These are phyloP conservation scores for Trichosporon sp. DNA, from an alignment of 1,284 basidiomycete species.

Conservation along the genomic window DNA sequence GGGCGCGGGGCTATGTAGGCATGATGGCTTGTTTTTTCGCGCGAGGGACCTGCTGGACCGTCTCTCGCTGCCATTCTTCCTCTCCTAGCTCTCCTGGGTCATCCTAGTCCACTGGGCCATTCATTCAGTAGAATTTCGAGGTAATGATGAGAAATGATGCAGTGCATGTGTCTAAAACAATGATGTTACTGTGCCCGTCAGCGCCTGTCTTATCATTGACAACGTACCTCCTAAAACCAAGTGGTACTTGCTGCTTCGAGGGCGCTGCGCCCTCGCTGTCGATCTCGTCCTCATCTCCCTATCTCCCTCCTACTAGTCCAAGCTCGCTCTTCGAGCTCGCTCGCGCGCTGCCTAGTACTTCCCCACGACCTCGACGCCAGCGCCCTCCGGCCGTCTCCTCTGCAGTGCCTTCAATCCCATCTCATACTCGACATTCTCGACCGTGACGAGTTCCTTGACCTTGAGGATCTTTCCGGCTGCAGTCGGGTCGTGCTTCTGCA, in stretches of 20 bases:
- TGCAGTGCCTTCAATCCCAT: constrained; percentile 23
- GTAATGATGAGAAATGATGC: not conserved
- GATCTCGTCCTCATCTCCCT: not conserved
- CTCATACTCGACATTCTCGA: constrained; percentile 49
- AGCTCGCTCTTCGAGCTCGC: too few relatives aligned
- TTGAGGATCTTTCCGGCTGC: constrained; percentile 51
- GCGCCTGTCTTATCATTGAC: not conserved
- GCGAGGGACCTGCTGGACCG: not conserved
- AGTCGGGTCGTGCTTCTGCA: constrained; percentile 44
- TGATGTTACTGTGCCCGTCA: not conserved
- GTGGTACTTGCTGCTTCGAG: too few relatives aligned
- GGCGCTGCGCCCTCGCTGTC: not conserved
- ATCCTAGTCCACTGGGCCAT: too few relatives aligned
- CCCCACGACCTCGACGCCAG: constrained; percentile 34
- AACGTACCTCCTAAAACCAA: not conserved
- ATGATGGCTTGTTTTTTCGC: not conserved
- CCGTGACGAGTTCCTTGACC: constrained; percentile 54
- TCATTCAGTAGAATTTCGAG: not conserved
- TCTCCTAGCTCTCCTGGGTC: not conserved
- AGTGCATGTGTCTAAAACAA: constrained; percentile 4
- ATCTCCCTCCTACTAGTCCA: not conserved
- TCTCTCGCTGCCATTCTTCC: not conserved
- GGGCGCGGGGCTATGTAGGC: not conserved
- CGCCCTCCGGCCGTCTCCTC: constrained; percentile 36
- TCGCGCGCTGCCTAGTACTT: not conserved